Percentiles rank a stretch among this genome's conserved stretches.
Evolutionary conservation across 495 filamentous ascomycete genomes (phyloP).

Genomic region (Xylaria curta): DNA sequence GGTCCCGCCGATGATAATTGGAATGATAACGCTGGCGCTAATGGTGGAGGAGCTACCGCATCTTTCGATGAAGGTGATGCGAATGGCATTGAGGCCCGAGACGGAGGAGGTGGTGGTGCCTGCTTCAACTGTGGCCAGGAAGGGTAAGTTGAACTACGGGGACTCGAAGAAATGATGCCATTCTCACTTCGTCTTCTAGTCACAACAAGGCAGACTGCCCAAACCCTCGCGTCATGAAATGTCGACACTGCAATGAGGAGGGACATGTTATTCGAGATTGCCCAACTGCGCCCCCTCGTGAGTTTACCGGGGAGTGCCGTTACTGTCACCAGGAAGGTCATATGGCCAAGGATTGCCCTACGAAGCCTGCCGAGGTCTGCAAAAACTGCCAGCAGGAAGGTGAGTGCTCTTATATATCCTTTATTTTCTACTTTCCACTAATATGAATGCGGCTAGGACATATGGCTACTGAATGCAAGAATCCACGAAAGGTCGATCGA

Average conservation of each 20-base stretch:
- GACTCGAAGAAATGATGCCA: slow-evolving; percentile 19
- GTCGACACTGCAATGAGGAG: slow-evolving; percentile 52
- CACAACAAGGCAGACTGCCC: slow-evolving; percentile 61
- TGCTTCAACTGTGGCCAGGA: slow-evolving; percentile 84
- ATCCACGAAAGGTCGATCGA: slow-evolving; percentile 71
- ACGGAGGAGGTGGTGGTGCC: slow-evolving; percentile 64
- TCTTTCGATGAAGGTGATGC: slow-evolving; percentile 3
- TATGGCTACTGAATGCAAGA: slow-evolving; percentile 66
- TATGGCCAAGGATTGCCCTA: slow-evolving; percentile 69
- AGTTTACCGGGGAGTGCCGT: slow-evolving; percentile 69
- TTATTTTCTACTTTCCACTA: background rate
- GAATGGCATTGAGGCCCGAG: slow-evolving; percentile 47
- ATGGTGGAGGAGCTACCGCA: background rate
- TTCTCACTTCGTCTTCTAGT: slow-evolving; percentile 41
- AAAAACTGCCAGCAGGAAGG: slow-evolving; percentile 78
- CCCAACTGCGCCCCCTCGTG: slow-evolving; percentile 52
- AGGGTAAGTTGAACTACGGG: slow-evolving; percentile 60
- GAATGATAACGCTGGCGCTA: background rate
- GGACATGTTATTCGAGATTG: slow-evolving; percentile 73
- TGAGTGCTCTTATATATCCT: slow-evolving; percentile 38
- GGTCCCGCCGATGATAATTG: background rate
- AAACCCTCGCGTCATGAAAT: slow-evolving; percentile 44
- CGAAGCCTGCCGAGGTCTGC: slow-evolving; percentile 68
- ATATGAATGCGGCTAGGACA: slow-evolving; percentile 61
- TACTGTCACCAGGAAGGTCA: slow-evolving; percentile 78